These are phyloP conservation scores for Cicer yamashitae DNA, from an alignment of 306 rosid genomes.

Conservation along the genomic window DNA sequence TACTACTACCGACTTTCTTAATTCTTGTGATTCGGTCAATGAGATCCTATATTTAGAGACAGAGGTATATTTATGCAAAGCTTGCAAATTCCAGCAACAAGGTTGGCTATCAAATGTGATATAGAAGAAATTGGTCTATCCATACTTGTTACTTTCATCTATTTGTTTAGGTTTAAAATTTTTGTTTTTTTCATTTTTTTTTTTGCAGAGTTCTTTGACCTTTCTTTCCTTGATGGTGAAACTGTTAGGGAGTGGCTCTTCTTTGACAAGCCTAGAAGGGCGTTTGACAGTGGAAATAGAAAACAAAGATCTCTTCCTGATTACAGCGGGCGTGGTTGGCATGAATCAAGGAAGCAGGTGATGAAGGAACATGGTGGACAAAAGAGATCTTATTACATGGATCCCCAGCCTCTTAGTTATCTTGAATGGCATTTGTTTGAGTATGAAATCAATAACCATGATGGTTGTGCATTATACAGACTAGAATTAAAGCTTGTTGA, in stretches of 20 bases:
- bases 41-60: too few species aligned
- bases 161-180: constrained; percentile 37
- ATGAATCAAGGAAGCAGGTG: constrained; percentile 95
- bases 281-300: constrained; percentile 85
- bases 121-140: background rate
- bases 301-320: constrained; percentile 94
- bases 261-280: constrained; percentile 95
- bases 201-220: constrained; percentile 82
- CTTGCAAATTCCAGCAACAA: constrained; percentile 29
- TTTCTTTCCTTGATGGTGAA: constrained; percentile 77
- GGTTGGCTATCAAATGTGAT: constrained; percentile 35
- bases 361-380: constrained; percentile 91
- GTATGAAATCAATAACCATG: constrained; percentile 76
- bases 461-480: constrained; percentile 81
- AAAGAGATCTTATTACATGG: constrained; percentile 98
- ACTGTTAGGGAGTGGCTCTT: constrained; percentile 93
- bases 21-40: too few species aligned
- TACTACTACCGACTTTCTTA: too few species aligned
- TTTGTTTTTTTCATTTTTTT: constrained; percentile 11
- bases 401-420: constrained; percentile 81
- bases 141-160: constrained; percentile 13
- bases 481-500: constrained; percentile 84
- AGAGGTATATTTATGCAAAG: too few species aligned
- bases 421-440: constrained; percentile 96
- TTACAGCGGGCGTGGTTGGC: constrained; percentile 96